A percentile compares a stretch with the other conserved stretches of the same genome.
Evolutionary conservation across 805 yeast genomes (phyloP).

Genomic region (Vanderwaltozyma verrucispora): DNA sequence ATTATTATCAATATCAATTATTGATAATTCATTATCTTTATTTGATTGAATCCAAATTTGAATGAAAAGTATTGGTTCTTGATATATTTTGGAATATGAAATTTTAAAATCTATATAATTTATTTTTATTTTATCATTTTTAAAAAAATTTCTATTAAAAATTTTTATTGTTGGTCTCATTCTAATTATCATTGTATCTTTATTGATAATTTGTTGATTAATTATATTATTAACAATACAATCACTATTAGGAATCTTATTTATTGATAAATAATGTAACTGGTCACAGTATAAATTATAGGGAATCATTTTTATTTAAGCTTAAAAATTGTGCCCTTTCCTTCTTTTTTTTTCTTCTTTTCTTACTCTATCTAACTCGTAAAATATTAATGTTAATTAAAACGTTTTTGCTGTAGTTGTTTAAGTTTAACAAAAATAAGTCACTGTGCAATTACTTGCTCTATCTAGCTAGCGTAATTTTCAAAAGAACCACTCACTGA

Average conservation of each 20-base stretch:
- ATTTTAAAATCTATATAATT: constrained; percentile 11
- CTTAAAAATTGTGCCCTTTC: too few species aligned
- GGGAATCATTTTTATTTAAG: not conserved
- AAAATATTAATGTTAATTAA: too few species aligned
- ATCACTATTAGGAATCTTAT: not conserved
- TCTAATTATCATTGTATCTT: not conserved
- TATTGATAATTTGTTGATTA: not conserved
- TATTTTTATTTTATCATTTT: constrained; percentile 35
- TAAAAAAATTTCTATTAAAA: constrained; percentile 26
- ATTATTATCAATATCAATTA: too few species aligned
- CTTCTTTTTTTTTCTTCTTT: too few species aligned
- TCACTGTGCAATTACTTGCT: too few species aligned
- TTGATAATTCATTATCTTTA: constrained; percentile 1
- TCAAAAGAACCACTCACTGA: too few species aligned
- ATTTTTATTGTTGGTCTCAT: not conserved
- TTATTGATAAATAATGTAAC: not conserved
- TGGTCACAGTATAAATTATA: not conserved
- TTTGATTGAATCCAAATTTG: constrained; percentile 9
- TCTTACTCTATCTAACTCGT: too few species aligned
- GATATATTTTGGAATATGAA: constrained; percentile 12
- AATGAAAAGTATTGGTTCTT: constrained; percentile 16
- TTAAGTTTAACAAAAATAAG: too few species aligned
- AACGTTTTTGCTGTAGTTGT: too few species aligned
- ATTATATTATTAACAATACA: not conserved
- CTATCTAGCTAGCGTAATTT: too few species aligned